Base-by-base conservation (phyloP, 192 early-diverging fungal genomes). In the Rhizophlyctis rosea region DNA sequence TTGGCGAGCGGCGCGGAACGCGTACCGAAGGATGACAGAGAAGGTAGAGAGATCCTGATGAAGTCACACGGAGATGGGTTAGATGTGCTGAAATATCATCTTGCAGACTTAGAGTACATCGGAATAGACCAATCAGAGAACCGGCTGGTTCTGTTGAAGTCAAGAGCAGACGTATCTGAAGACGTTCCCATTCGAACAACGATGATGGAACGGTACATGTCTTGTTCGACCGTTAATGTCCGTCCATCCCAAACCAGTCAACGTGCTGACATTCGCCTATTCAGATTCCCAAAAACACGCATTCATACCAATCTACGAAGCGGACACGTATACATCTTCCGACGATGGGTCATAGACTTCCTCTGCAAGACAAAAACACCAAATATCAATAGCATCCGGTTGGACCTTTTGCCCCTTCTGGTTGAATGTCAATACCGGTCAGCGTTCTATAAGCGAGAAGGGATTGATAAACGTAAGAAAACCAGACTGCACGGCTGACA, bases 311-410 rank as follows among this genome's bases (percentile, higher is more conserved):
- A 89, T 47, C 79, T 97, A 62, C 86, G 90, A 59, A 92, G 96
- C 72, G 88, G 90, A 4, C 97, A 97, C 63, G 56, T 96, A 24
- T 99, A 98, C 62, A 83, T 98, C 13, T 90, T 96, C 73, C 90
- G 93, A 61, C 78, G 81, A 32, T 99, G 97, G 97, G 87, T 99
- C 1, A 70, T 96, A 53, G 93, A 98, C 71, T 70, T 91, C 56
- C 67, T 96, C 13, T 68, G 76, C 7, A 64, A 58, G 18, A 68
- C 90, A 68, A 80, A 82, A 83, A n/a, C n/a, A n/a, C n/a, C n/a
- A n/a, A 69, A 14, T 72, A 77, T 67, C 78, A 85, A 72, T 70
- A 89, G 90, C 66, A 73, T 98, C 14, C 84, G 88, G 52, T 77
- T 87, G 54, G 91, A 96, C 62, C 75, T 98, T 30, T 73, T 99